Percentiles rank a stretch among this genome's conserved stretches.
Evolutionary conservation across 2,329 filamentous ascomycete species (phyloP).

Genomic region (Biscogniauxia sp.): DNA sequence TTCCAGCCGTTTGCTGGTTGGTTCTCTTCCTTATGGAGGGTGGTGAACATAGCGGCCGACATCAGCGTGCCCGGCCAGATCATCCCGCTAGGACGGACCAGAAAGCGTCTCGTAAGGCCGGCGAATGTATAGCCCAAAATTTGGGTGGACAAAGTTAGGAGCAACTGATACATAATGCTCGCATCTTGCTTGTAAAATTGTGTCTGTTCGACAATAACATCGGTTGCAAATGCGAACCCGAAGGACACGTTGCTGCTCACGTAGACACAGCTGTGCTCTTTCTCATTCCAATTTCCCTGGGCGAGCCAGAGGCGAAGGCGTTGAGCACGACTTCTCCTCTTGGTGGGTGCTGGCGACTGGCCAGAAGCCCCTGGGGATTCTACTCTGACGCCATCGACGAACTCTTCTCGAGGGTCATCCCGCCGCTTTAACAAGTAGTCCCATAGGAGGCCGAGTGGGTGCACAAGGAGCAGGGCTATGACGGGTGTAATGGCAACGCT

Average conservation of each 20-base stretch:
- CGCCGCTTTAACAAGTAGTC: slow-evolving; percentile 66
- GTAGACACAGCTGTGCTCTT: slow-evolving; percentile 85
- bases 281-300: slow-evolving; percentile 82
- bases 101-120: slow-evolving; percentile 74
- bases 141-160: slow-evolving; percentile 82
- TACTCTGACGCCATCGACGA: slow-evolving; percentile 50
- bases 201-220: slow-evolving; percentile 87
- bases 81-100: slow-evolving; percentile 84
- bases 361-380: slow-evolving; percentile 5
- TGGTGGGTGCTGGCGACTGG: slow-evolving; percentile 9
- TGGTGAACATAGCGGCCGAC: slow-evolving; percentile 86
- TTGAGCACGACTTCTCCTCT: slow-evolving; percentile 32
- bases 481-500: slow-evolving; percentile 88
- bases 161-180: slow-evolving; percentile 72
- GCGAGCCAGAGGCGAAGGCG: slow-evolving; percentile 70
- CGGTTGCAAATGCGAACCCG: slow-evolving; percentile 84
- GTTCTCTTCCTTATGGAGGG: slow-evolving; percentile 81
- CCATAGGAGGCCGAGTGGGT: slow-evolving; percentile 79
- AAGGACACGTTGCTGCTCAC: slow-evolving; percentile 89
- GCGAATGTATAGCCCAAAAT: slow-evolving; percentile 85
- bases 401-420: slow-evolving; percentile 53
- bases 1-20: slow-evolving; percentile 78
- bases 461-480: slow-evolving; percentile 80
- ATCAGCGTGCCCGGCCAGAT: slow-evolving; percentile 89
- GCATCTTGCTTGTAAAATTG: slow-evolving; percentile 84